Evolutionary conservation across 495 filamentous ascomycete genomes (phyloP), one percentile per base, ranked within the genome.

Genomic region (Xylaria palmicola): DNA sequence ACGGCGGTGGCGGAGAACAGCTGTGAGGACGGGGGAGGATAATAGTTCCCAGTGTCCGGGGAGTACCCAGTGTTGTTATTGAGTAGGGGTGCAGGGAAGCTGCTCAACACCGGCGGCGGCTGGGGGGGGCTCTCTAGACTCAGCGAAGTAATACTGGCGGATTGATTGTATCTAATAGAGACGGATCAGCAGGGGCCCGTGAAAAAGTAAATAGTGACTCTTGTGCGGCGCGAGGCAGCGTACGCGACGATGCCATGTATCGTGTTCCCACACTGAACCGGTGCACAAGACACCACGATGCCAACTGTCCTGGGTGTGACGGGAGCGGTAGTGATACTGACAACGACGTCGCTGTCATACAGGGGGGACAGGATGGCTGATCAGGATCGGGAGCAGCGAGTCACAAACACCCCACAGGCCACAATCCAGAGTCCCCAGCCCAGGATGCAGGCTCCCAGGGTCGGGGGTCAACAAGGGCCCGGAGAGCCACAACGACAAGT

Each of bases 101-200:
- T 65, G 61, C 65, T 73, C 64, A 81, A 56, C 64, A 77, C 73
- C 59, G 74, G 65, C 50, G 77, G 70, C 57, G 78, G 74, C 68
- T 80, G 79, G 51, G 75, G 56, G 61, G 75, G 70, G 56, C 71
- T 75, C 67, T 79, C 79, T 67, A 79, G 71, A 62, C 76, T 77
- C 55, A 79, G 71, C 60, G 77, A 69, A 58, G 75, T 73, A 58
- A 71, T 74, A 62, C 68, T 74, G 56, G 75, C 76, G 52, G 75
- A 75, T 61, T 79, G 74, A 62, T 72, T 75, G 69, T 76, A 81
- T 71, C 79, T 80, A 59, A 63, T 63, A 56, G 57, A 63, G 57
- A 45, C 10, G 32, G 59, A 70, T 78, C 68, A 77, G 77, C 68
- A 74, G 59, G 67, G 68, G 54, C 49, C 56, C 59, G 60, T 65